phyloP scores from a whole-genome alignment of 306 rosid genomes.

The barrel medic (Medicago truncatula) region DNA sequence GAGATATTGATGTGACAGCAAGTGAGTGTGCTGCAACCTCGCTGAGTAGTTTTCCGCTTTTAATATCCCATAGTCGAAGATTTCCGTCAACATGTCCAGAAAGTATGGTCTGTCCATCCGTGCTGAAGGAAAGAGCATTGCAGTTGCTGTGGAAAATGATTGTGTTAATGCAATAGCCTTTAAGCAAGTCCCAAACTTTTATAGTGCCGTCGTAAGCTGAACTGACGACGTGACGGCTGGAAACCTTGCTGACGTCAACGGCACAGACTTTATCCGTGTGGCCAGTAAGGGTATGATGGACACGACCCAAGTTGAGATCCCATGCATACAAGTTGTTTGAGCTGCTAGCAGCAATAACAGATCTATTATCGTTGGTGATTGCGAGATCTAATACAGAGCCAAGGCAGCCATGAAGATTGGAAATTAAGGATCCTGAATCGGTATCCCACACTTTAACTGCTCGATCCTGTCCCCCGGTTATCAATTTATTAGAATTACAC shows the following conservation, averaged over 20 bases:
- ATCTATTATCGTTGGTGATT: conserved; percentile 80
- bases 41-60: conserved; percentile 76
- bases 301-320: conserved; percentile 83
- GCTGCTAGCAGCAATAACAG: conserved; percentile 96
- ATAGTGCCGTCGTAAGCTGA: conserved; percentile 96
- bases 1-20: conserved; percentile 78
- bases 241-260: conserved; percentile 86
- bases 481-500: conserved; percentile 71
- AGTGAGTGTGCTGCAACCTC: conserved; percentile 91
- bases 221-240: conserved; percentile 84
- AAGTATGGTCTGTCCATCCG: conserved; percentile 86
- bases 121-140: conserved; percentile 83
- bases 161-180: conserved; percentile 93
- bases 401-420: conserved; percentile 80
- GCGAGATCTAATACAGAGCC: conserved; percentile 93
- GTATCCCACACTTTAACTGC: conserved; percentile 88
- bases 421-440: conserved; percentile 67
- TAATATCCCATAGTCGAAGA: conserved; percentile 89
- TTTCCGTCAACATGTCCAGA: conserved; percentile 94
- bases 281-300: conserved; percentile 89
- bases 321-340: conserved; percentile 88
- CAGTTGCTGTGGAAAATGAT: conserved; percentile 83
- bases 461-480: conserved; percentile 93
- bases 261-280: conserved; percentile 95
- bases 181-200: conserved; percentile 89